Evolutionary conservation across 2,329 filamentous ascomycete genomes (phyloP).

Genomic region (Hypomyces perniciosus): DNA sequence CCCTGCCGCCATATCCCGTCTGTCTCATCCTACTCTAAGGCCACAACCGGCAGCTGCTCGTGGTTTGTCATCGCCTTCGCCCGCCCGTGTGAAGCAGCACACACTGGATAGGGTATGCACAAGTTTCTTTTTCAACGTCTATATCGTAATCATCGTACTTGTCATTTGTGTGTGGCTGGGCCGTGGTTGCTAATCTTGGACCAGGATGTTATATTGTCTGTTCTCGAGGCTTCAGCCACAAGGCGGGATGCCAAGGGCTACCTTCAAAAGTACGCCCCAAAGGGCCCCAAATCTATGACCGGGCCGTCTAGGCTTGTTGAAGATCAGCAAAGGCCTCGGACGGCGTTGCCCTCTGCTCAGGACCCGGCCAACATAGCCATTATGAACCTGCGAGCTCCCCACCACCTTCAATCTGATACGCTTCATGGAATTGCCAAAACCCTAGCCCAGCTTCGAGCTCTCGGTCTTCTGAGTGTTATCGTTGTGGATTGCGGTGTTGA

Average conservation of each 20-base stretch:
- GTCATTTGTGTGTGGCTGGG: background rate
- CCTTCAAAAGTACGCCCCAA: conserved; percentile 66
- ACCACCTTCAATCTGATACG: conserved; percentile 61
- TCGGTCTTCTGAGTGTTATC: conserved; percentile 77
- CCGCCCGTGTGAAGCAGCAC: conserved; percentile 25
- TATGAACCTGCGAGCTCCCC: conserved; percentile 73
- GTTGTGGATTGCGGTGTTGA: conserved; percentile 66
- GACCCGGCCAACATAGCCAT: conserved; percentile 61
- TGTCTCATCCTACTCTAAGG: conserved; percentile 1
- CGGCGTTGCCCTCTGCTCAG: conserved; percentile 17
- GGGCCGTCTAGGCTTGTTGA: conserved; percentile 31
- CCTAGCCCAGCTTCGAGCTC: conserved; percentile 70
- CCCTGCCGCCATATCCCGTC: background rate
- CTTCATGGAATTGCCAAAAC: conserved; percentile 76
- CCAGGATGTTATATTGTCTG: conserved; percentile 78
- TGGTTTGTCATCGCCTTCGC: conserved; percentile 25
- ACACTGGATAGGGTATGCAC: conserved; percentile 26
- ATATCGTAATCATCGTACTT: background rate
- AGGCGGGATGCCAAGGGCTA: conserved; percentile 91
- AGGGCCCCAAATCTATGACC: conserved; percentile 18
- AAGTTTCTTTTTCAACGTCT: background rate
- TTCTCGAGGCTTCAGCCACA: conserved; percentile 82
- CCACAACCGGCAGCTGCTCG: conserved; percentile 17
- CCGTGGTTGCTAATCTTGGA: background rate
- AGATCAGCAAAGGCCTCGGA: conserved; percentile 18